Evolutionary conservation across 805 yeast genomes (phyloP), one percentile per base, ranked within the genome.

Genomic region (Candida ficus): DNA sequence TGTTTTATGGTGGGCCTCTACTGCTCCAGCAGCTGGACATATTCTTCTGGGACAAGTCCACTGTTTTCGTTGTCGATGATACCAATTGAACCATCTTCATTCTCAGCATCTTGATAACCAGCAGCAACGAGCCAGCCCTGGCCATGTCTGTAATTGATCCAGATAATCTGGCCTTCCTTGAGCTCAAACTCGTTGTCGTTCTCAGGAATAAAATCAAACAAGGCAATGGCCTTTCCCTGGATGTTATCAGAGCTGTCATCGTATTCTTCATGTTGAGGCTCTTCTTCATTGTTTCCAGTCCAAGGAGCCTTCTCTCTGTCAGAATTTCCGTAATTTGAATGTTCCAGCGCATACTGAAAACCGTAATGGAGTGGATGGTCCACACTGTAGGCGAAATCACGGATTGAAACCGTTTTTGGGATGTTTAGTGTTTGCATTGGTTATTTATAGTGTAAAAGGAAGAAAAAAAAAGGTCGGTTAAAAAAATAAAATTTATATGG

Each of bases 51-150:
- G 6, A 93, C 95, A 38, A 93, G 73, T 2, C 99, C 99, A 11
- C 95, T 85, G 12, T 28, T 4, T 16, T 36, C 44, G 17, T n/a
- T 25, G 17, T 32, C 22, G 8, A 41, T 29, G 9, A n/a, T 22
- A 1, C 87, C 88, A 5, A 29, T 13, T 12, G 29, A 18, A 1
- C 87, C 88, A 3, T 83, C 72, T 21, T 56, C 69, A 1, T 86
- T 82, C 54, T 88, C 89, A 8, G 31, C 3, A 9, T 40, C 43
- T 12, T 36, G 29, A 20, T 33, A 41, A 1, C 26, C 39, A 44
- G 72, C 72, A 1, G 97, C 98, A 38, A 93, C 97, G 4, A 93
- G 72, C 99, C 99, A 93, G 7, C 99, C 99, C 60, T 91, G 97
- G 20, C 98, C 98, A 60, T 91, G 96, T 42, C 95, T 77, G 60